Evolutionary conservation across 2,329 filamentous ascomycete genomes (phyloP), one percentile per base, ranked within the genome.

Genomic region (Ceratocystis harringtonii): DNA sequence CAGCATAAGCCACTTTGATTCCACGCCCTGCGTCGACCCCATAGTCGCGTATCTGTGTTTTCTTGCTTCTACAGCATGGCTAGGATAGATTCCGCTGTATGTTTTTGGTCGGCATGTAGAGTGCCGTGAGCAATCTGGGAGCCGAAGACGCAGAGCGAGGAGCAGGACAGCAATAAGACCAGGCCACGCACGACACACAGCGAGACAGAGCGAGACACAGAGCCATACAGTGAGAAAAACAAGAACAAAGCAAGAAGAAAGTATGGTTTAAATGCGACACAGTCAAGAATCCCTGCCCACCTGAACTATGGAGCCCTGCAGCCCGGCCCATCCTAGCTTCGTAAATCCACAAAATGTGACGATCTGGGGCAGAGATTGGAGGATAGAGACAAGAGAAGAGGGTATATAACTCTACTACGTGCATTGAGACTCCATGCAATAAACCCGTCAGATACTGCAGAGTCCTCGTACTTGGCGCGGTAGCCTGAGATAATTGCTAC

Each of bases 301-400:
- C 61, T 66, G 60, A 63, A 63, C 60, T 62, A 60, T 48, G 61
- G 32, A 63, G 36, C 45, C 22, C 25, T 58, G 28, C 55, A 58
- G 28, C 8, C 28, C 7, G 7, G 55, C 55, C 28, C 10, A 58
- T 36, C 55, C 55, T n/a, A n/a, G 55, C 55, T 58, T 58, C 6
- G 22, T 25, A 4, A 36, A 10, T 30, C 1, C 36, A 41, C 10
- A 8, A 8, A 15, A 32, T 32, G 28, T 58, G 55, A 36, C 17
- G 28, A 58, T 58, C 52, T 57, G 22, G 22, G 22, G 52, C n/a
- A 52, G 48, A 52, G n/a, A 8, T 12, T 15, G 36, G 48, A 22
- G 17, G 17, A 8, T 3, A 22, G 8, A 28, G 48, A 15, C 8
- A 12, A 15, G 3, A 28, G 48, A 25, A 52, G 19, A 58, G 55